A percentile compares a stretch with the other conserved stretches of the same genome.
These are phyloP conservation scores for Kodamaea ohmeri DNA, from an alignment of 1,139 yeast species.

Conservation along the genomic window DNA sequence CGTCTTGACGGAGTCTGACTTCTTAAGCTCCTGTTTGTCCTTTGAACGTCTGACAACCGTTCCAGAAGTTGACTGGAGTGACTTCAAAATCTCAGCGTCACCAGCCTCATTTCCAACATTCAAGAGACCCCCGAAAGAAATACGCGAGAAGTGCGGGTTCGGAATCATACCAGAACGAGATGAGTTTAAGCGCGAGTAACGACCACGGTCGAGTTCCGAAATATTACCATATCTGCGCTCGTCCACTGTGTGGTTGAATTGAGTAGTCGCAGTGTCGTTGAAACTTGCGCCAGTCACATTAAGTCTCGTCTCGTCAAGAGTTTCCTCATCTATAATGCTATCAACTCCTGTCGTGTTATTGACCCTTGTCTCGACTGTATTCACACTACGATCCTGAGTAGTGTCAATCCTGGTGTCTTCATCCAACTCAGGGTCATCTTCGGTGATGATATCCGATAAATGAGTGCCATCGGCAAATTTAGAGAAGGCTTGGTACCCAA, in stretches of 20 bases:
- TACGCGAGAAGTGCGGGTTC: slow-evolving; percentile 44
- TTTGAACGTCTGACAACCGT: slow-evolving; percentile 29
- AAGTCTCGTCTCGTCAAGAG: background rate
- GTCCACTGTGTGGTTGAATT: background rate
- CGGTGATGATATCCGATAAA: slow-evolving; percentile 10
- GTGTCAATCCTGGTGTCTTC: slow-evolving; percentile 5
- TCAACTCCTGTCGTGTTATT: background rate
- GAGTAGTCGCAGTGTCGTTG: background rate
- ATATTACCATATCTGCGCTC: background rate
- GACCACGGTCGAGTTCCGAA: background rate
- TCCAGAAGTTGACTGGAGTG: slow-evolving; percentile 24
- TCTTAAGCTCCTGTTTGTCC: too few relatives aligned
- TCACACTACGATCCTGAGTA: too few relatives aligned
- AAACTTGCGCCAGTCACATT: background rate
- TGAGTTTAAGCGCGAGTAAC: background rate
- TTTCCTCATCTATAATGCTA: background rate
- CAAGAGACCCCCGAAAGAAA: slow-evolving; percentile 41
- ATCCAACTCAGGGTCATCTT: slow-evolving; percentile 8
- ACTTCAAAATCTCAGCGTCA: slow-evolving; percentile 29
- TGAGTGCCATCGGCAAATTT: slow-evolving; percentile 25
- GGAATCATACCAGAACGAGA: slow-evolving; percentile 30
- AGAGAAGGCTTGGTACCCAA: slow-evolving; percentile 26
- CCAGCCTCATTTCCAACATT: slow-evolving; percentile 20
- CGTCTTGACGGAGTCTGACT: too few relatives aligned
- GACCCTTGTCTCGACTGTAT: background rate